Percentiles rank a stretch among this genome's conserved stretches.
phyloP scores from a whole-genome alignment of 345 rosid genomes.

The Erysimum cheiranthoides region DNA sequence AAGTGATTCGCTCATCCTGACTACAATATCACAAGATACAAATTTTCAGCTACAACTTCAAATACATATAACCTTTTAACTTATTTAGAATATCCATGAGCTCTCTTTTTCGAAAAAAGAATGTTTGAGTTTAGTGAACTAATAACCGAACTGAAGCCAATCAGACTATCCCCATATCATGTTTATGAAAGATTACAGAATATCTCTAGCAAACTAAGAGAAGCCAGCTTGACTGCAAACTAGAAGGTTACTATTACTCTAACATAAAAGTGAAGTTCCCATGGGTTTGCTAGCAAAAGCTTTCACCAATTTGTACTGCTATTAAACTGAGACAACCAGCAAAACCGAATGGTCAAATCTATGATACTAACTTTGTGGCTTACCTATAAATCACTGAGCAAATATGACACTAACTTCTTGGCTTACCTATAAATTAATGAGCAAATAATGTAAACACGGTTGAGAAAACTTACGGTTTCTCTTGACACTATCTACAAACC shows the following conservation, averaged over 20 bases:
- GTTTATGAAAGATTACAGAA: background rate
- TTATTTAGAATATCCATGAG: background rate
- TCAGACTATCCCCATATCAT: background rate
- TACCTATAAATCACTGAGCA: background rate
- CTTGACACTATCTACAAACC: constrained; percentile 96
- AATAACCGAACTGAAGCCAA: background rate
- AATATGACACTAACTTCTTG: background rate
- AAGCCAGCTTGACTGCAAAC: background rate
- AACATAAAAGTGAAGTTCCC: background rate
- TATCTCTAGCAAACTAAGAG: constrained; percentile 1
- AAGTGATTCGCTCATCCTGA: constrained; percentile 86
- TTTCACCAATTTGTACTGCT: background rate
- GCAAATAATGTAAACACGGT: background rate
- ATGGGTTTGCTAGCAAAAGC: background rate
- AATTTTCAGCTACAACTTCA: constrained; percentile 26
- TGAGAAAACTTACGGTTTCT: constrained; percentile 62
- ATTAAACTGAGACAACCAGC: background rate
- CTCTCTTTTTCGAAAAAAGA: background rate
- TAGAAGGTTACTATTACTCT: constrained; percentile 5
- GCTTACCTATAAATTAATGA: background rate
- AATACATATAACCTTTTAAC: background rate
- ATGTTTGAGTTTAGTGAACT: background rate
- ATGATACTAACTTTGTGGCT: background rate
- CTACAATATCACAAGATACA: constrained; percentile 49
- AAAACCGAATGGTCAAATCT: background rate